Percentiles rank a stretch among this genome's conserved stretches.
These are phyloP conservation scores for Aspergillus sp. DNA, from an alignment of 2,329 filamentous ascomycete genomes.

Conservation along the genomic window DNA sequence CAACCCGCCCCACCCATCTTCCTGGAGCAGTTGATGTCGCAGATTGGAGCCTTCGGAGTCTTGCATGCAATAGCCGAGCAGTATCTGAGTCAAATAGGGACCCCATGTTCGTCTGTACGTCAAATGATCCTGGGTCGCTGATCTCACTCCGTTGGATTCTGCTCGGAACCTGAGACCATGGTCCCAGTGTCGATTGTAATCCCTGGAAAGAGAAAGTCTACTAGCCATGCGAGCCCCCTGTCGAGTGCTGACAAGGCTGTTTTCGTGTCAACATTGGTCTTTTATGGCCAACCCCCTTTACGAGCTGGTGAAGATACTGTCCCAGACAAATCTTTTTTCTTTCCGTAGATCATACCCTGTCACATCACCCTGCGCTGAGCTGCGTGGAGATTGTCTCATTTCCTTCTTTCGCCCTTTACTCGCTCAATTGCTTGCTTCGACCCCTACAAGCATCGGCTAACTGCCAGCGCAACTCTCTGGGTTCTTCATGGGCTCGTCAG, in stretches of 20 bases:
- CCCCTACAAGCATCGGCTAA: background rate
- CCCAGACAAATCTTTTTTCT: conserved; percentile 5
- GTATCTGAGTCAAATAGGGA: conserved; percentile 6
- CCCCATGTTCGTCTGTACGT: conserved; percentile 9
- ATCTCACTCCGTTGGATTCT: conserved; percentile 3
- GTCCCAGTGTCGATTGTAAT: conserved; percentile 1
- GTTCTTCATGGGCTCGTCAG: conserved; percentile 5
- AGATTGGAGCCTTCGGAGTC: conserved; percentile 1
- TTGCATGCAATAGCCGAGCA: conserved; percentile 4
- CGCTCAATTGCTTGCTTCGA: background rate
- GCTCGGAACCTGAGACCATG: conserved; percentile 10
- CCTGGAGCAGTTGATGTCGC: conserved; percentile 1
- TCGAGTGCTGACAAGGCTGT: background rate
- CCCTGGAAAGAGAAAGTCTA: conserved; percentile 5
- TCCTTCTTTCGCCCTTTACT: background rate
- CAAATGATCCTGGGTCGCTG: conserved; percentile 11
- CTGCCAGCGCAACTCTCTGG: background rate
- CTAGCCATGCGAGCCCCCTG: conserved; percentile 10
- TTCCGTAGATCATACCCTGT: background rate
- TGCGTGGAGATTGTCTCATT: conserved; percentile 2
- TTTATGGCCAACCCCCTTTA: conserved; percentile 8
- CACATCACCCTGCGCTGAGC: background rate
- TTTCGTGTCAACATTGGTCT: conserved; percentile 12
- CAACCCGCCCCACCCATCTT: conserved; percentile 3
- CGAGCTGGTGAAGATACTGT: conserved; percentile 9